Conservation (phyloP, 2,329 filamentous ascomycete genomes). For the Saccharata proteae region DNA sequence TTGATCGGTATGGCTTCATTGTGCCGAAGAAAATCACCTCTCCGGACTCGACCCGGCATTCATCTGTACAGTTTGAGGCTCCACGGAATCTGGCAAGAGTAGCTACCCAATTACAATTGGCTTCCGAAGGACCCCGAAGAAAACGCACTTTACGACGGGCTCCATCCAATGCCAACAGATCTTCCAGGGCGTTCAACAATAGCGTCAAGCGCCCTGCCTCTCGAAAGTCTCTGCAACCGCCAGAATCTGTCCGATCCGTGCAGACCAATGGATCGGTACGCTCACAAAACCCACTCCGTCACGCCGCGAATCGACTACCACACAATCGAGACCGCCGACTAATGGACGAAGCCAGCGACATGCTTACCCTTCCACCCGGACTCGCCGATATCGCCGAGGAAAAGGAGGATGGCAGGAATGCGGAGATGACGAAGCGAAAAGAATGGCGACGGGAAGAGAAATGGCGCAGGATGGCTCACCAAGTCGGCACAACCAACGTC, state of each 20-base stretch:
- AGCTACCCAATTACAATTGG: conserved; percentile 45
- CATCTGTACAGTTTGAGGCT: conserved; percentile 23
- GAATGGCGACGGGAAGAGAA: conserved; percentile 53
- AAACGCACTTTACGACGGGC: conserved; percentile 40
- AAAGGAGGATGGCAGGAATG: conserved; percentile 35
- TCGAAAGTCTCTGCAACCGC: conserved; percentile 31
- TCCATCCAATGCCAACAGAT: conserved; percentile 36
- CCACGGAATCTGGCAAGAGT: conserved; percentile 41
- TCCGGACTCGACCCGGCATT: conserved; percentile 19
- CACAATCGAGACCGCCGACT: conserved; percentile 42
- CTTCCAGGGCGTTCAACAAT: conserved; percentile 19
- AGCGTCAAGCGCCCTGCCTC: conserved; percentile 29
- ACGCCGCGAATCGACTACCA: conserved; percentile 40
- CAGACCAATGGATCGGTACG: conserved; percentile 26
- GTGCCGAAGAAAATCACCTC: conserved; percentile 28
- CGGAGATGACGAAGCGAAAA: conserved; percentile 41
- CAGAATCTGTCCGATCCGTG: conserved; percentile 24
- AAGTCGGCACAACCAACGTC: conserved; percentile 16
- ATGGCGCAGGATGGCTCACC: conserved; percentile 54
- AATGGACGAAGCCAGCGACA: conserved; percentile 50
- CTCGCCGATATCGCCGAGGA: conserved; percentile 27
- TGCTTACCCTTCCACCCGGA: conserved; percentile 49
- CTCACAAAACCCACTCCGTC: conserved; percentile 34
- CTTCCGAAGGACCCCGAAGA: conserved; percentile 43
- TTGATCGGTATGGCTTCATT: conserved; percentile 57